These are phyloP conservation scores for Aspergillus bridgeri DNA, from an alignment of 495 filamentous ascomycete genomes.

Conservation along the genomic window DNA sequence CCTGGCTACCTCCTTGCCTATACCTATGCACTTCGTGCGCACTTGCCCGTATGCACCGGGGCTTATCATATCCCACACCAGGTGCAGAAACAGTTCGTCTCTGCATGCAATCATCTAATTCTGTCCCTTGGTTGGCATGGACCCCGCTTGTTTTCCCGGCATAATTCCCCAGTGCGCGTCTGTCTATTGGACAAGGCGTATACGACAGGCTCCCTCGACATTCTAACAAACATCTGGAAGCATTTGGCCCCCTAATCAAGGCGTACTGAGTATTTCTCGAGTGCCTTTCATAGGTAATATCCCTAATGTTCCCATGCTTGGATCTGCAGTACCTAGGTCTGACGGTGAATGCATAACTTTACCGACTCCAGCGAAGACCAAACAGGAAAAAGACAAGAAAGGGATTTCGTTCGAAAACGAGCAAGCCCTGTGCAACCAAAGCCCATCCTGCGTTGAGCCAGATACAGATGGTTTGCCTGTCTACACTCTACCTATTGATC, in stretches of 20 bases:
- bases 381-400: no score
- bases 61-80: no score
- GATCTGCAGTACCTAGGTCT: neutral
- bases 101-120: neutral
- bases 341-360: neutral
- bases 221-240: slow-evolving; percentile 35
- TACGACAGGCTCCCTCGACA: slow-evolving; percentile 15
- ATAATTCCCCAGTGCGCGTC: neutral
- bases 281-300: neutral
- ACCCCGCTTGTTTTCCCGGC: neutral
- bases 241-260: slow-evolving; percentile 3
- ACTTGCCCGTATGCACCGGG: no score
- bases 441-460: no score
- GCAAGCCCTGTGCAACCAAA: no score
- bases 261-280: neutral
- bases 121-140: neutral
- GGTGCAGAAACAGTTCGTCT: neutral
- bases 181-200: neutral
- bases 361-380: neutral
- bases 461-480: no score
- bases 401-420: no score
- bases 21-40: no score
- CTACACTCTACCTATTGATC: no score
- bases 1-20: no score
- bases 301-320: neutral